These are phyloP conservation scores for Lepidopterella palustris DNA, from an alignment of 495 filamentous ascomycete species.

Conservation along the genomic window DNA sequence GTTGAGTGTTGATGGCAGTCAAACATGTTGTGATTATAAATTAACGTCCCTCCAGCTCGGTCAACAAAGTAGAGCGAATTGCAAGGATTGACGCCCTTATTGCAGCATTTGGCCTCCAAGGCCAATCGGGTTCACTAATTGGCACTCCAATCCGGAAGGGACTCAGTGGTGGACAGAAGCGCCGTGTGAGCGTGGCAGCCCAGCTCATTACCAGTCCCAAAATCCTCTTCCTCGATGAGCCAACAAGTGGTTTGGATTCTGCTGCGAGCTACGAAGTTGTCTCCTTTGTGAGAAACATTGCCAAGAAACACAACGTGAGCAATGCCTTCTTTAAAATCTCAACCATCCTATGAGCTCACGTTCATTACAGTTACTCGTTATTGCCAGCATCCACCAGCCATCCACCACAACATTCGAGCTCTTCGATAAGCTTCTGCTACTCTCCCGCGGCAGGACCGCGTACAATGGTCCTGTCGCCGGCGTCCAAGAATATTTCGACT, in stretches of 20 bases:
- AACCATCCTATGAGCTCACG: conserved; percentile 5
- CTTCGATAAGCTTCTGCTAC: conserved; percentile 70
- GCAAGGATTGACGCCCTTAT: conserved; percentile 52
- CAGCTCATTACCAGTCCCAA: conserved; percentile 73
- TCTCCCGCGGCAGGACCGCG: conserved; percentile 60
- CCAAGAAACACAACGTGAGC: conserved; percentile 56
- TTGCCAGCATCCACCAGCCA: conserved; percentile 77
- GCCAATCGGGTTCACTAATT: conserved; percentile 60
- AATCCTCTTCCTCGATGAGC: conserved; percentile 76
- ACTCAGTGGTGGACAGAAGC: conserved; percentile 73
- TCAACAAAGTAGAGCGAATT: conserved; percentile 45
- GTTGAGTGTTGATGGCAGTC: neutral
- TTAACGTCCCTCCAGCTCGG: conserved; percentile 18
- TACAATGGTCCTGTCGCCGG: conserved; percentile 57
- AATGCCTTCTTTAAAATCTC: neutral
- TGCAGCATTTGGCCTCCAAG: conserved; percentile 54
- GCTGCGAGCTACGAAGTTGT: conserved; percentile 63
- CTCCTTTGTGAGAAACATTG: conserved; percentile 56
- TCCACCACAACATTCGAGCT: conserved; percentile 68
- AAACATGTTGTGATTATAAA: neutral
- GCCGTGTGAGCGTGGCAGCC: conserved; percentile 67
- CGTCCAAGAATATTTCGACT: conserved; percentile 52
- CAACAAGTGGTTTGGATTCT: conserved; percentile 73
- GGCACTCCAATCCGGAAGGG: conserved; percentile 76
- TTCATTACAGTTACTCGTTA: conserved; percentile 52